These are phyloP conservation scores for Morella rubra DNA, from an alignment of 306 rosid genomes.

Conservation along the genomic window DNA sequence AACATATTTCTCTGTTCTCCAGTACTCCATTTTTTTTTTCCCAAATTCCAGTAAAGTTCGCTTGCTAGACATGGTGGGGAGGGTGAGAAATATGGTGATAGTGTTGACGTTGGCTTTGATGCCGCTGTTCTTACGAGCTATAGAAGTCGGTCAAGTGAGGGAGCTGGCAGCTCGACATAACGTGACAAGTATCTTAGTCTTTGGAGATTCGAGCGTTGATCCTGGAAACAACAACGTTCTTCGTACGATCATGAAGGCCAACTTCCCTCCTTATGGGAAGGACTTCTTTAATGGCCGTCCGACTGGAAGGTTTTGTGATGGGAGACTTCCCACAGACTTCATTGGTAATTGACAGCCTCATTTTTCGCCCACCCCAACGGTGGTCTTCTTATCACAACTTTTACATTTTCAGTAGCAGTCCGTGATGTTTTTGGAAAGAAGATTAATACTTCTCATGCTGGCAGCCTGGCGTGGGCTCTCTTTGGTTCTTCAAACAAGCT, in stretches of 20 bases:
- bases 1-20: not conserved
- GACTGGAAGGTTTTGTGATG: conserved; percentile 67
- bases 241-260: conserved; percentile 53
- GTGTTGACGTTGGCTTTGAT: conserved; percentile 5
- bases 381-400: too few species aligned
- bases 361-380: too few species aligned
- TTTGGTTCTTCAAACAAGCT: too few species aligned
- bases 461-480: too few species aligned
- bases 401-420: too few species aligned
- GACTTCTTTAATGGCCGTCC: conserved; percentile 58
- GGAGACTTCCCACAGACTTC: conserved; percentile 72
- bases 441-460: too few species aligned
- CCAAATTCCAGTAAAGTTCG: too few species aligned
- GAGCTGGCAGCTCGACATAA: conserved; percentile 36
- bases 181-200: conserved; percentile 50
- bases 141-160: conserved; percentile 17
- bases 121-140: conserved; percentile 33
- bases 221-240: conserved; percentile 76
- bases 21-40: too few species aligned
- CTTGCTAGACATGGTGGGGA: not conserved
- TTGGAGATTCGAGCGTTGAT: conserved; percentile 85
- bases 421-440: too few species aligned
- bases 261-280: conserved; percentile 73
- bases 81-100: not conserved
- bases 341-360: conserved; percentile 42